Percentiles rank a stretch among this genome's conserved stretches.
Evolutionary conservation across 2,329 filamentous ascomycete genomes (phyloP).

Genomic region (Ascochyta viciae-villosae): DNA sequence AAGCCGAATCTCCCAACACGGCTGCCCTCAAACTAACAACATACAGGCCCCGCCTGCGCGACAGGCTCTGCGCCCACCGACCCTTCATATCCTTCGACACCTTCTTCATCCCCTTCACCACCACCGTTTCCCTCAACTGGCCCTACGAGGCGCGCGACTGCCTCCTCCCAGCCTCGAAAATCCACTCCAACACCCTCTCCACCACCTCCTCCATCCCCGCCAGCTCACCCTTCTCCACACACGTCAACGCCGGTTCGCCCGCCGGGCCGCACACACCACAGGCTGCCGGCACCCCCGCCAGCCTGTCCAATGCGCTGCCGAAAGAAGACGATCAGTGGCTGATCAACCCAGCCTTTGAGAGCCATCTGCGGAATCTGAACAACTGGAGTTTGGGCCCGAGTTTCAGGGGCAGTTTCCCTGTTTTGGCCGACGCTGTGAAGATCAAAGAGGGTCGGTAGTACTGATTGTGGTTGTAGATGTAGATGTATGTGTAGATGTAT

Average conservation of each 20-base stretch:
- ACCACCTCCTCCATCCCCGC: slow-evolving; percentile 22
- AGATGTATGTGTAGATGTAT: not conserved
- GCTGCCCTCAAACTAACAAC: slow-evolving; percentile 16
- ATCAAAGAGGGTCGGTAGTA: slow-evolving; percentile 39
- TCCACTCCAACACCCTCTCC: slow-evolving; percentile 28
- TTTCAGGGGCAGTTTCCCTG: slow-evolving; percentile 72
- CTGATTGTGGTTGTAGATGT: not conserved
- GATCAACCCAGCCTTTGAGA: slow-evolving; percentile 87
- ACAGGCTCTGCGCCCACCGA: slow-evolving; percentile 64
- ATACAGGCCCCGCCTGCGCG: slow-evolving; percentile 71
- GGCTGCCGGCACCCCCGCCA: slow-evolving; percentile 28
- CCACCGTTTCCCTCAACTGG: slow-evolving; percentile 81
- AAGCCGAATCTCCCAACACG: slow-evolving; percentile 14
- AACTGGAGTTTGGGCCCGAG: slow-evolving; percentile 82
- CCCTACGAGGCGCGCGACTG: slow-evolving; percentile 77
- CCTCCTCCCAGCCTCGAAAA: slow-evolving; percentile 59
- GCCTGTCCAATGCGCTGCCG: slow-evolving; percentile 17
- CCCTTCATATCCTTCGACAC: slow-evolving; percentile 73
- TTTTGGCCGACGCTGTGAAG: slow-evolving; percentile 49
- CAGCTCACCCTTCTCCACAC: slow-evolving; percentile 35
- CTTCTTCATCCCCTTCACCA: slow-evolving; percentile 84
- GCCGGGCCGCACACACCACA: slow-evolving; percentile 33
- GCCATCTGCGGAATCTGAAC: slow-evolving; percentile 74
- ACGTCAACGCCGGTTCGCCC: slow-evolving; percentile 40
- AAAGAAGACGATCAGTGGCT: slow-evolving; percentile 66